A percentile compares a stretch with the other conserved stretches of the same genome.
Evolutionary conservation across 306 rosid genomes (phyloP).

Genomic region (Vigna nakashimae): DNA sequence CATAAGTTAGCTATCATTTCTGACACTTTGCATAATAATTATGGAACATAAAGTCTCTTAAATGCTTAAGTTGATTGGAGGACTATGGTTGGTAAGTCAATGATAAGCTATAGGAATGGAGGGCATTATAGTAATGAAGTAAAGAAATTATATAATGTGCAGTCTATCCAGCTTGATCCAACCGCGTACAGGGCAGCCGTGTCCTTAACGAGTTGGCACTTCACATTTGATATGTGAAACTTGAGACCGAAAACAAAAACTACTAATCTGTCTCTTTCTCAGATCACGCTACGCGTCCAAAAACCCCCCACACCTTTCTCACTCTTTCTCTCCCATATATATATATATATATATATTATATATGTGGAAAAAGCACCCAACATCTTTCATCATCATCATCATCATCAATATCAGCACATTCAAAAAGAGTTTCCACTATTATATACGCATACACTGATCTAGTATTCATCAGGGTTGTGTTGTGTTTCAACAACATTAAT

Average conservation of each 20-base stretch:
- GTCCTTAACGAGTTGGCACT: constrained; percentile 46
- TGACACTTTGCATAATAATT: neutral
- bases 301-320: neutral
- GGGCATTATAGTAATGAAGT: constrained; percentile 36
- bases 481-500: neutral
- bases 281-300: constrained; percentile 46
- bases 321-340: neutral
- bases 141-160: neutral
- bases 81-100: neutral
- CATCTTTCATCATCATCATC: constrained; percentile 18
- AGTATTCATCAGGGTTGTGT: neutral
- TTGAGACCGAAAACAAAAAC: neutral
- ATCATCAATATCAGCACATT: constrained; percentile 19
- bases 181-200: constrained; percentile 49
- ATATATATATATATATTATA: neutral
- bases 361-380: neutral
- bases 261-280: constrained; percentile 35
- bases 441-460: neutral
- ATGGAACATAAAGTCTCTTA: neutral
- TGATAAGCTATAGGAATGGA: neutral
- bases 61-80: neutral
- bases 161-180: constrained; percentile 45
- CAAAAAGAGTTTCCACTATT: neutral
- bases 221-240: constrained; percentile 10
- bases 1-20: no score